phyloP scores from a whole-genome alignment of 345 rosid species.

The Eucalyptus marginata region DNA sequence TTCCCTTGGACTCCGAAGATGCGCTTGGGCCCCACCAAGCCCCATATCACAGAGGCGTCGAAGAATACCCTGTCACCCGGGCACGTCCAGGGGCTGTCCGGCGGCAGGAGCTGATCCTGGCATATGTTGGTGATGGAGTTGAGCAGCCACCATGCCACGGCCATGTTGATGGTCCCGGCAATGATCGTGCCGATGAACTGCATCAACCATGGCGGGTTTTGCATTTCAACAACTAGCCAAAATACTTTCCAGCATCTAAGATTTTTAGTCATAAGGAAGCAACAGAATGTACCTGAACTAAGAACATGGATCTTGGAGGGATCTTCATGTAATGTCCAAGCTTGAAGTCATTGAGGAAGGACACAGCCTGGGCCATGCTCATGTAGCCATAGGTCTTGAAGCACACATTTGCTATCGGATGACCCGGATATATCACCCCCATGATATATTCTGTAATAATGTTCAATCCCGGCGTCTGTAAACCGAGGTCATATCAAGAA shows the following conservation, averaged over 20 bases:
- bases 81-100: background rate
- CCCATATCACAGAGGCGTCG: conserved; percentile 87
- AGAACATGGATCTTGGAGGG: conserved; percentile 89
- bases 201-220: background rate
- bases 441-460: conserved; percentile 79
- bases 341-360: conserved; percentile 88
- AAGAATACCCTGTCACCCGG: conserved; percentile 53
- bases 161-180: conserved; percentile 68
- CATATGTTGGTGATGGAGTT: conserved; percentile 40
- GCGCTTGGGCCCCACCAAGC: conserved; percentile 64
- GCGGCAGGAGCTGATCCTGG: background rate
- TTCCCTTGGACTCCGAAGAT: conserved; percentile 68
- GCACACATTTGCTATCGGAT: conserved; percentile 89
- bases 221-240: background rate
- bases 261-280: background rate
- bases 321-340: conserved; percentile 96
- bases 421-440: conserved; percentile 74
- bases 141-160: conserved; percentile 78
- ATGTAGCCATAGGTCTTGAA: conserved; percentile 84
- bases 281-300: conserved; percentile 54
- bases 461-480: conserved; percentile 81
- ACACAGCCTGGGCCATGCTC: conserved; percentile 90
- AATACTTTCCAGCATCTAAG: background rate
- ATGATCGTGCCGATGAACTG: conserved; percentile 79
- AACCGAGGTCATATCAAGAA: background rate